phyloP scores from a whole-genome alignment of 1,284 basidiomycete species.

The Ustilago bromivora region DNA sequence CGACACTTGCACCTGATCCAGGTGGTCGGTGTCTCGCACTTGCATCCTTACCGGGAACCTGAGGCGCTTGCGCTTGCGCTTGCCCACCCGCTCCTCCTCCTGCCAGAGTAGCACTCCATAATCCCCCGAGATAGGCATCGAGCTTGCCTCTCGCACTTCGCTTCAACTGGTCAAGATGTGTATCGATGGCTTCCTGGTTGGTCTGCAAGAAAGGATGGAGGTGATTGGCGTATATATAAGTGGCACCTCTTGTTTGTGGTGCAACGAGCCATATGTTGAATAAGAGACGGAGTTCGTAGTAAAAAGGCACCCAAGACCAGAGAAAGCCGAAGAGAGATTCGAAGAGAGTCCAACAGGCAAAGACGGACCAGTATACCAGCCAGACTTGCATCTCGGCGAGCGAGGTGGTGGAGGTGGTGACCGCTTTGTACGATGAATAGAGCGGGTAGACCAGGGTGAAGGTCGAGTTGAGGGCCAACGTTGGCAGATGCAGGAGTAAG shows the following conservation, averaged over 20 bases:
- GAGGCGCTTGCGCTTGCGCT: not conserved
- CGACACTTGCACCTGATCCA: not conserved
- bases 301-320: slow-evolving; percentile 65
- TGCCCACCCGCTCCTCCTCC: not conserved
- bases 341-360: slow-evolving; percentile 48
- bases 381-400: slow-evolving; percentile 63
- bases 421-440: slow-evolving; percentile 63
- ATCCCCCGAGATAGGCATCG: slow-evolving; percentile 18
- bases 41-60: slow-evolving; percentile 15
- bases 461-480: slow-evolving; percentile 47
- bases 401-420: slow-evolving; percentile 47
- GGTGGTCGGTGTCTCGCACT: slow-evolving; percentile 31
- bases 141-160: slow-evolving; percentile 2
- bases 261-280: slow-evolving; percentile 65
- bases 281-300: slow-evolving; percentile 58
- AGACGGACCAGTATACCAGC: slow-evolving; percentile 66
- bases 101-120: slow-evolving; percentile 23
- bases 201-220: slow-evolving; percentile 81
- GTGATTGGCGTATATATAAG: slow-evolving; percentile 81
- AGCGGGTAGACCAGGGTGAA: slow-evolving; percentile 59
- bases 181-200: slow-evolving; percentile 84
- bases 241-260: slow-evolving; percentile 75
- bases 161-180: slow-evolving; percentile 74
- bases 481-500: slow-evolving; percentile 54
- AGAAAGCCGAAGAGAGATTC: slow-evolving; percentile 60